phyloP scores from a whole-genome alignment of 352 stramenopile genomes.

The Phytophthora megakarya region DNA sequence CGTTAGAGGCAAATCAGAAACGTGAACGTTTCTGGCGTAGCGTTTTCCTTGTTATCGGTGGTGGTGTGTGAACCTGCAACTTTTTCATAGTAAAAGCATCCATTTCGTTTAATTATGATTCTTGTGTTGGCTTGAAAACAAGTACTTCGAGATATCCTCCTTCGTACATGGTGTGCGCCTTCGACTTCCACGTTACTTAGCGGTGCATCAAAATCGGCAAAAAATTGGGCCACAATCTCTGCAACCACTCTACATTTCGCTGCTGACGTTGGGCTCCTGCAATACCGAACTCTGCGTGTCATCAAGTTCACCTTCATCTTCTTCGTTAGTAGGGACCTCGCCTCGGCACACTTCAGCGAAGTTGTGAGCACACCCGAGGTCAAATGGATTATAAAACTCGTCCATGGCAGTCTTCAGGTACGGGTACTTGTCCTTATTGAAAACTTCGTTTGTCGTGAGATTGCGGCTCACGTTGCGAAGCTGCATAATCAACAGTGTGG shows the following conservation, averaged over 20 bases:
- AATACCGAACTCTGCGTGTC: constrained; percentile 21
- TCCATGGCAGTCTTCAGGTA: constrained; percentile 83
- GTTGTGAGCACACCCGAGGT: constrained; percentile 62
- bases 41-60: neutral
- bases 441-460: constrained; percentile 87
- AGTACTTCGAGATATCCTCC: neutral
- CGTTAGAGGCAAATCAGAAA: neutral
- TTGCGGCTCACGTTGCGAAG: constrained; percentile 75
- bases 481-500: constrained; percentile 64
- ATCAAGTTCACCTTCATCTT: constrained; percentile 17
- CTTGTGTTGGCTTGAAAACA: neutral
- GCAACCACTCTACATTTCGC: constrained; percentile 10
- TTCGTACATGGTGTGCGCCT: neutral
- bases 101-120: constrained; percentile 7
- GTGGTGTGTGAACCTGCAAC: too few relatives aligned
- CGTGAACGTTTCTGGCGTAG: neutral
- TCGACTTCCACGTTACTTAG: neutral
- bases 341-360: constrained; percentile 58
- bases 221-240: constrained; percentile 9
- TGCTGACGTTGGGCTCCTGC: constrained; percentile 24
- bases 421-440: constrained; percentile 90
- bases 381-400: constrained; percentile 83
- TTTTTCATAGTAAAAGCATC: too few relatives aligned
- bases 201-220: constrained; percentile 12
- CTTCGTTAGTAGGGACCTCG: constrained; percentile 18